phyloP scores from a whole-genome alignment of 179 eudicot species.

The Drosera spatulata region DNA sequence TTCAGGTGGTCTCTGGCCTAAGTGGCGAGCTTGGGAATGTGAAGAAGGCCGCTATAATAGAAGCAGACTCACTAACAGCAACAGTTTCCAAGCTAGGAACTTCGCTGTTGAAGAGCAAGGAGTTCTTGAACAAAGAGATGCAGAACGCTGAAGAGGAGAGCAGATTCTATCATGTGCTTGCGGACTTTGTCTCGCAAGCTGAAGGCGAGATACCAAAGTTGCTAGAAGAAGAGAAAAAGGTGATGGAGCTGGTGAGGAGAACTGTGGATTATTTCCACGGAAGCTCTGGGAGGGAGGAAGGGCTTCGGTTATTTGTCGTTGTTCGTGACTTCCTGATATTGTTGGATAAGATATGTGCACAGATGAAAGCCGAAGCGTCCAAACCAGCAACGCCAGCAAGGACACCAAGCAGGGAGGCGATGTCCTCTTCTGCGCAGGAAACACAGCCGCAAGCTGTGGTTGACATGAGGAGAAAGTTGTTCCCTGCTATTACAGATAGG shows the following conservation, averaged over 20 bases:
- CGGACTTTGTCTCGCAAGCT: constrained; percentile 33
- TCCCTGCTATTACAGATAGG: constrained; percentile 35
- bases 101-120: constrained; percentile 32
- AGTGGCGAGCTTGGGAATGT: constrained; percentile 54
- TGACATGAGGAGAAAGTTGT: constrained; percentile 32
- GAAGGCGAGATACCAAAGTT: constrained; percentile 40
- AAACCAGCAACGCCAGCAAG: constrained; percentile 8
- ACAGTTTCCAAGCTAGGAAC: constrained; percentile 45
- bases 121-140: constrained; percentile 48
- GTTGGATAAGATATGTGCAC: constrained; percentile 54
- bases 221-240: constrained; percentile 57
- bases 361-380: constrained; percentile 28
- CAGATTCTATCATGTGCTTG: constrained; percentile 30
- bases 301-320: constrained; percentile 47
- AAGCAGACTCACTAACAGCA: constrained; percentile 41
- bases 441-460: constrained; percentile 8
- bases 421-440: too few relatives aligned
- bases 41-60: constrained; percentile 56
- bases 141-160: constrained; percentile 23
- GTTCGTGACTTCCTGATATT: constrained; percentile 64
- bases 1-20: constrained; percentile 53
- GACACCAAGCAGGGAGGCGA: constrained; percentile 8
- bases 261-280: constrained; percentile 89
- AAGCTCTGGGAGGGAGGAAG: constrained; percentile 66
- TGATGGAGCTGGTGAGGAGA: constrained; percentile 48